Evolutionary conservation across 2,329 filamentous ascomycete genomes (phyloP).

Genomic region (Diplodia mutila): DNA sequence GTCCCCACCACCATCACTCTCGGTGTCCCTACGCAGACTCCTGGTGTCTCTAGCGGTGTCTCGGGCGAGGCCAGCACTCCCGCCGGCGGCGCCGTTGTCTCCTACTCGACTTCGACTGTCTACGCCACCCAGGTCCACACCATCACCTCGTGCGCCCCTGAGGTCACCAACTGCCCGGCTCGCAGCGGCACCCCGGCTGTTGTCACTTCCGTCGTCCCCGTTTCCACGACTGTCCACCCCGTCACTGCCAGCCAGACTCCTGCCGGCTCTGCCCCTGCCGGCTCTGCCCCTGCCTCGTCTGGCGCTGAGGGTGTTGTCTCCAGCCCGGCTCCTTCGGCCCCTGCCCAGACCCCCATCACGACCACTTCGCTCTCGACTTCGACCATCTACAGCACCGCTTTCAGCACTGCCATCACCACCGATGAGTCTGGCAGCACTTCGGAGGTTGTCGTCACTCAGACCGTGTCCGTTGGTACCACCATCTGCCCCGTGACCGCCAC

Average conservation of each 20-base stretch:
- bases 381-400: slow-evolving; percentile 13
- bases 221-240: slow-evolving; percentile 19
- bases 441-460: slow-evolving; percentile 20
- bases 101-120: slow-evolving; percentile 22
- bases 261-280: slow-evolving; percentile 26
- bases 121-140: slow-evolving; percentile 22
- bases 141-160: slow-evolving; percentile 16
- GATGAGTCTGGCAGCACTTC: slow-evolving; percentile 24
- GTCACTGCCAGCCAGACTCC: slow-evolving; percentile 21
- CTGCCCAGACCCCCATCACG: background rate
- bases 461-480: slow-evolving; percentile 47
- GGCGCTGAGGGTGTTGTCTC: background rate
- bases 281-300: background rate
- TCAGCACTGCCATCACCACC: background rate
- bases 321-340: background rate
- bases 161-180: slow-evolving; percentile 30
- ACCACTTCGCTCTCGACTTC: slow-evolving; percentile 46
- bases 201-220: slow-evolving; percentile 9
- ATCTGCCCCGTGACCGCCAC: slow-evolving; percentile 21
- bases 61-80: slow-evolving; percentile 13
- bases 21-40: slow-evolving; percentile 52
- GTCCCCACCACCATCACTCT: slow-evolving; percentile 64
- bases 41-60: slow-evolving; percentile 41
- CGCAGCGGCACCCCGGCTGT: slow-evolving; percentile 26
- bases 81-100: slow-evolving; percentile 7